These are phyloP conservation scores for Globisporangium carolinianum DNA, from an alignment of 352 stramenopile species.

Conservation along the genomic window DNA sequence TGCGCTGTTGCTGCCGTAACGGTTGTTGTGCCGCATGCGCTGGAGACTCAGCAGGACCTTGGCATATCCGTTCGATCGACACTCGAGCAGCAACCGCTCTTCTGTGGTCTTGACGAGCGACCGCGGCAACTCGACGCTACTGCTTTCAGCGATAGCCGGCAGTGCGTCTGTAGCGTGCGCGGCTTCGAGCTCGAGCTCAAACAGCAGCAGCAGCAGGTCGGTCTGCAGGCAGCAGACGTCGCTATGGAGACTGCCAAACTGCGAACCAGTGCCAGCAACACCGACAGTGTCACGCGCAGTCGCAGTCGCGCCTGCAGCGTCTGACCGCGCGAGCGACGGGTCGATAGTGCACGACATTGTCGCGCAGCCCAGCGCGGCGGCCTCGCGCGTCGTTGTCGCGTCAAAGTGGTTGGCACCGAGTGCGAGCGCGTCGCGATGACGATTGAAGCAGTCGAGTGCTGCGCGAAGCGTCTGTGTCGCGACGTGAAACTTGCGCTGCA, in stretches of 20 bases:
- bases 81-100: conserved; percentile 32
- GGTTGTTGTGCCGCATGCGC: conserved; percentile 17
- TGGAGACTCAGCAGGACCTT: conserved; percentile 40
- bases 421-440: conserved; percentile 31
- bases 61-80: conserved; percentile 43
- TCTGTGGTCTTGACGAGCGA: conserved; percentile 17
- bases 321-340: conserved; percentile 4
- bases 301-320: conserved; percentile 4
- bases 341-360: conserved; percentile 30
- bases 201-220: conserved; percentile 42
- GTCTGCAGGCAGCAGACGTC: conserved; percentile 54
- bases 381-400: not conserved
- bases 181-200: conserved; percentile 48
- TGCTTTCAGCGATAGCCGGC: not conserved
- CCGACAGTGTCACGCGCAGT: conserved; percentile 24
- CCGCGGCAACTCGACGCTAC: not conserved
- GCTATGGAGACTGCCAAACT: conserved; percentile 40
- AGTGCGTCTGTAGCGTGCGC: conserved; percentile 22
- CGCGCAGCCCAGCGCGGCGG: conserved; percentile 17
- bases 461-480: conserved; percentile 29
- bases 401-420: conserved; percentile 28
- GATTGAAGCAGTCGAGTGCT: conserved; percentile 29
- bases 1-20: not conserved
- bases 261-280: conserved; percentile 44
- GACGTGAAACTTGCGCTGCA: conserved; percentile 19